Evolutionary conservation across 768 basidiomycete species (phyloP).

Genomic region (Coprinopsis marcescibilis): DNA sequence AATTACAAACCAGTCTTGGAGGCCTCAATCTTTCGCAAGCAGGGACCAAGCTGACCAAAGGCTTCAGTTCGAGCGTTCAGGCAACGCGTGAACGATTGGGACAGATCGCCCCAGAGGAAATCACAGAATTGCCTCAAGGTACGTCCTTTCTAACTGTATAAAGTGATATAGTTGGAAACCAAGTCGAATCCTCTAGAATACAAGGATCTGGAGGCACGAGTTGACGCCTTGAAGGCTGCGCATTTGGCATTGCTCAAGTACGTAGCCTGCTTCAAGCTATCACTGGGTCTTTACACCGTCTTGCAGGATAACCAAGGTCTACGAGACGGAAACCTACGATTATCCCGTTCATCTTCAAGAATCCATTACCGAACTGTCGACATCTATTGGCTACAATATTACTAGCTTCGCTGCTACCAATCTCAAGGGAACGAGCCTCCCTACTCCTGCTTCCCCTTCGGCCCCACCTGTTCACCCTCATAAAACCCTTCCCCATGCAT

Average conservation of each 20-base stretch:
- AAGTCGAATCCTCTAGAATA: slow-evolving; percentile 66
- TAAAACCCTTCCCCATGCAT: slow-evolving; percentile 96
- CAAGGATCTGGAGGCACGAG: slow-evolving; percentile 90
- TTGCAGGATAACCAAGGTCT: slow-evolving; percentile 80
- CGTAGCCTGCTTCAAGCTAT: slow-evolving; percentile 18
- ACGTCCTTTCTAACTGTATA: slow-evolving; percentile 10
- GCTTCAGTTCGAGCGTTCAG: slow-evolving; percentile 77
- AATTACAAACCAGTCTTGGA: slow-evolving; percentile 56
- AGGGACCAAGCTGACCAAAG: slow-evolving; percentile 71
- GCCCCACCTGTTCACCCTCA: slow-evolving; percentile 58
- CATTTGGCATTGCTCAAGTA: slow-evolving; percentile 78
- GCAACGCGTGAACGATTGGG: slow-evolving; percentile 86
- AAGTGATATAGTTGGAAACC: too few species aligned
- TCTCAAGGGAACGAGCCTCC: slow-evolving; percentile 84
- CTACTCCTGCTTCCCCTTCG: slow-evolving; percentile 55
- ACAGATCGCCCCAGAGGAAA: slow-evolving; percentile 84
- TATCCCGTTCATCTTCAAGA: slow-evolving; percentile 89
- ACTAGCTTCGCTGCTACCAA: slow-evolving; percentile 84
- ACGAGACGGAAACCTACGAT: slow-evolving; percentile 83
- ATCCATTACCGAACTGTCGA: slow-evolving; percentile 65
- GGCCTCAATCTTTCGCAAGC: slow-evolving; percentile 69
- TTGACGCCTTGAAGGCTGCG: slow-evolving; percentile 82
- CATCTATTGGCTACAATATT: slow-evolving; percentile 66
- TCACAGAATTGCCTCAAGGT: slow-evolving; percentile 92
- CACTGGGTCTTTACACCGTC: slow-evolving; percentile 4